Conservation (phyloP, 305 asterid species). For the Fraxinus latifolia region DNA sequence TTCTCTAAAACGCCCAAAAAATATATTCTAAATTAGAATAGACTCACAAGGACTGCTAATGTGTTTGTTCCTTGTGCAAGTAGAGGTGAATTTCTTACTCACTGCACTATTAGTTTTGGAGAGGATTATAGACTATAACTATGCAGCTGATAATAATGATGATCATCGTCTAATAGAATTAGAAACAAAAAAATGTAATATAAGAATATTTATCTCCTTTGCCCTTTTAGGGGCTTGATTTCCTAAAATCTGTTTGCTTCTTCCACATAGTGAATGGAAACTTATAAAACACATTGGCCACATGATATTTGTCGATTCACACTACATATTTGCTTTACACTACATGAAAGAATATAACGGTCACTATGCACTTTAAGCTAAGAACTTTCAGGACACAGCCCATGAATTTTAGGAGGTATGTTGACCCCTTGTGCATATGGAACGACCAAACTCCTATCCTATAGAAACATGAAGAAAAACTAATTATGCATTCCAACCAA, state of each 20-base stretch:
- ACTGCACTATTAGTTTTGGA: not conserved
- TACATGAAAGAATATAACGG: not conserved
- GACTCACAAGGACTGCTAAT: not conserved
- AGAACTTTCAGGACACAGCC: not conserved
- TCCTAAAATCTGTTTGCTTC: not conserved
- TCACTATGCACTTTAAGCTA: not conserved
- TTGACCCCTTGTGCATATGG: not conserved
- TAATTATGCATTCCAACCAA: not conserved
- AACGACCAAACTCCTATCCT: not conserved
- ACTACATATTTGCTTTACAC: not conserved
- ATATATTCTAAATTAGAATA: not conserved
- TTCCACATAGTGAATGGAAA: not conserved
- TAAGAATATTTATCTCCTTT: not conserved
- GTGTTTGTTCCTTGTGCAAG: not conserved
- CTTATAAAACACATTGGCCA: not conserved
- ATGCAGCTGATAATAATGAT: not conserved
- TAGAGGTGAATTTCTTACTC: not conserved
- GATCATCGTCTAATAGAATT: not conserved
- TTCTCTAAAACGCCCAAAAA: not conserved
- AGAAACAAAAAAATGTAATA: not conserved
- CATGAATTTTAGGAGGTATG: not conserved
- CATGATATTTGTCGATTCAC: not conserved
- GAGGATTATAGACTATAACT: not conserved
- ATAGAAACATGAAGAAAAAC: not conserved
- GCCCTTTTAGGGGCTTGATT: not conserved